Base-by-base conservation (phyloP, 768 basidiomycete genomes). In the Crassisporium funariophilum region DNA sequence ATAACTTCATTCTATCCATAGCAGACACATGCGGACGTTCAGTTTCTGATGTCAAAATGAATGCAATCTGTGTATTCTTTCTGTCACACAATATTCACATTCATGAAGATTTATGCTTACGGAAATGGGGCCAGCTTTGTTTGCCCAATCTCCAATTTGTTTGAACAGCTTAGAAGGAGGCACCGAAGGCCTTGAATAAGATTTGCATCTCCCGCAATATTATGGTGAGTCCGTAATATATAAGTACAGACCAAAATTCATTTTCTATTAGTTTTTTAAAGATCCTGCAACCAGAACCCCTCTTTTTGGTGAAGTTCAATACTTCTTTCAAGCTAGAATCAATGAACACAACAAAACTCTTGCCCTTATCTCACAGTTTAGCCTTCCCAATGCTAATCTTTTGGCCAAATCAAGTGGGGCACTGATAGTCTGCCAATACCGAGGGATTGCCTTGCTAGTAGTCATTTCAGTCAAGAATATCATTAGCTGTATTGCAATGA, bases 271-370 rank as follows among this genome's bases (percentile, higher is more conserved):
- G 31, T 35, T 40, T 16, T 27, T 40, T n/a, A 43, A 34, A 37
- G n/a, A 33, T 29, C 12, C 33, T 33, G n/a, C 13, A 10, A 38
- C 27, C 5, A 44, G 17, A 33, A 31, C 29, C 12, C 36, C 17
- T 4, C 6, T 9, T 16, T 56, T 52, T 43, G 55, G 27, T 0
- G 58, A 60, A 49, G 51, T 55, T 13, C 49, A 52, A 17, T 60
- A 44, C 23, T 60, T 41, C 22, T 60, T 60, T 31, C 50, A 47
- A 24, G n/a, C 19, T 3, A 36, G 36, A 31, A 5, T 46, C 5
- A 9, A 38, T 20, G 24, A 35, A 13, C 12, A 19, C 11, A 29
- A 41, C 1, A 25, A 56, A 15, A 47, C 44, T 12, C 39, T 56
- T 37, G 55, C 52, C 11, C 13, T 56, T 3, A 24, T 53, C 4